These are phyloP conservation scores for Paecilomyces sp. DNA, from an alignment of 2,329 filamentous ascomycete genomes.

Conservation along the genomic window DNA sequence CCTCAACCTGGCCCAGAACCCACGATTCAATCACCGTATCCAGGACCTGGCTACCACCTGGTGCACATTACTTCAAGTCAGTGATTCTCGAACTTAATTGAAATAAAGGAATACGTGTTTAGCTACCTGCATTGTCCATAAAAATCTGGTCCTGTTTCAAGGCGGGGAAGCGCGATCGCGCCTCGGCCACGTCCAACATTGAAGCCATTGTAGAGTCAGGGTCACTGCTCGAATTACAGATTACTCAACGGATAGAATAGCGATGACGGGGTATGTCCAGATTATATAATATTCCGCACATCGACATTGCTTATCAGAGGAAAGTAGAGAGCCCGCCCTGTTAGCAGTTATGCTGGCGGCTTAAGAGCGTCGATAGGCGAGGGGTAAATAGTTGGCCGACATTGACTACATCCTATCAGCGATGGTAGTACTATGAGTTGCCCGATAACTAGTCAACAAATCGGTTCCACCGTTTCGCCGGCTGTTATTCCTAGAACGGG, in stretches of 20 bases:
- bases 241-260: neutral
- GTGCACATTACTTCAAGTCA: neutral
- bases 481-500: neutral
- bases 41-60: slow-evolving; percentile 66
- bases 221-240: neutral
- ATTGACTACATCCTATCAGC: neutral
- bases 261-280: neutral
- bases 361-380: neutral
- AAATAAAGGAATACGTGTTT: neutral
- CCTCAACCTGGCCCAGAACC: slow-evolving; percentile 18
- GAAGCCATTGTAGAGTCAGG: slow-evolving; percentile 12
- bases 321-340: neutral
- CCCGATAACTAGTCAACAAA: neutral
- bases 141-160: slow-evolving; percentile 60
- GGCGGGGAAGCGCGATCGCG: slow-evolving; percentile 60
- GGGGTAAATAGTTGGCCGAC: neutral
- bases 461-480: neutral
- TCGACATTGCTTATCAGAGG: neutral
- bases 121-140: slow-evolving; percentile 59
- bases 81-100: neutral
- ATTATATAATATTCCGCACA: neutral
- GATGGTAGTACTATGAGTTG: neutral
- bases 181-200: slow-evolving; percentile 48
- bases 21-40: slow-evolving; percentile 60
- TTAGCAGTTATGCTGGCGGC: neutral